Percentiles rank a stretch among this genome's conserved stretches.
phyloP scores from a whole-genome alignment of 139 green algal genomes.

The Coelastrella sp. region DNA sequence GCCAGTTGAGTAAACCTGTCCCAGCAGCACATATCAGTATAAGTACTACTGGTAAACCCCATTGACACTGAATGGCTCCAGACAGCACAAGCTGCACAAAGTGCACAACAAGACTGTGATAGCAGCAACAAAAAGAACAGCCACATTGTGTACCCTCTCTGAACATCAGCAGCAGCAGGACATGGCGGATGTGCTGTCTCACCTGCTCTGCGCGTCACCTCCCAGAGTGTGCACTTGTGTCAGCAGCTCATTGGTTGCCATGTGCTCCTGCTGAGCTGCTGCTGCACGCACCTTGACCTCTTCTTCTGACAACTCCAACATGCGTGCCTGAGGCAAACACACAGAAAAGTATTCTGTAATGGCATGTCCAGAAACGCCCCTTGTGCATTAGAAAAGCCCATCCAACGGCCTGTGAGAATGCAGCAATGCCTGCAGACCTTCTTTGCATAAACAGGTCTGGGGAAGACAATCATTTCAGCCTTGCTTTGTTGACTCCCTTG shows the following conservation, averaged over 20 bases:
- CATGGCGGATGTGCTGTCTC: neutral
- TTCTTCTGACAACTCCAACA: conserved; percentile 72
- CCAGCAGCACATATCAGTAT: neutral
- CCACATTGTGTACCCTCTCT: neutral
- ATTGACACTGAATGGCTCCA: no score
- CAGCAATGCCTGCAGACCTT: no score
- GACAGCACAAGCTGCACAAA: neutral
- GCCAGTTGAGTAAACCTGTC: conserved; percentile 68
- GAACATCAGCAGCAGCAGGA: neutral
- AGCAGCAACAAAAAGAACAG: neutral
- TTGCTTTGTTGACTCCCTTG: neutral
- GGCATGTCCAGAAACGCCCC: neutral
- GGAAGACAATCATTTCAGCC: no score
- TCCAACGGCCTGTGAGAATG: no score
- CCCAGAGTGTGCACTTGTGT: conserved; percentile 49
- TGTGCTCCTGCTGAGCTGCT: conserved; percentile 69
- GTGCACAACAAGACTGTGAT: neutral
- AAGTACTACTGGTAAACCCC: no score
- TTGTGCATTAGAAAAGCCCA: no score
- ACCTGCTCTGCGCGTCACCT: conserved; percentile 72
- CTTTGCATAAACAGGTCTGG: no score
- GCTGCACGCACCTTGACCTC: conserved; percentile 72
- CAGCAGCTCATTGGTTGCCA: conserved; percentile 51
- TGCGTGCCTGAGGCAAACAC: neutral
- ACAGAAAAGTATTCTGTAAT: neutral